Conservation (phyloP, 768 basidiomycete species). For the Suillus bovinus region DNA sequence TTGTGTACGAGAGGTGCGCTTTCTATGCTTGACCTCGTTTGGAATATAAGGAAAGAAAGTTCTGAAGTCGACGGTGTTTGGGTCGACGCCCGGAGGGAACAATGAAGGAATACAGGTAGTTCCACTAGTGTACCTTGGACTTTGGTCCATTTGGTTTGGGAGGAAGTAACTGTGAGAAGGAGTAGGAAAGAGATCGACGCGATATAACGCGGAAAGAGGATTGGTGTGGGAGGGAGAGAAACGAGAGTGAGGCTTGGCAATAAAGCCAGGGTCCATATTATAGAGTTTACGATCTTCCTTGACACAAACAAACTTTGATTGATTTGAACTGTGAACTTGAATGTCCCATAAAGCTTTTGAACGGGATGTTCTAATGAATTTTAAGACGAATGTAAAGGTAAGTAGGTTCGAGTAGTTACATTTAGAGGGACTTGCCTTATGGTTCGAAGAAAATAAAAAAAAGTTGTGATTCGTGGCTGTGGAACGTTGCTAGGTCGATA, state of each 20-base stretch:
- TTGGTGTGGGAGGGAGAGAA: constrained; percentile 35
- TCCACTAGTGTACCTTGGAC: constrained; percentile 27
- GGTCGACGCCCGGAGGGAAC: constrained; percentile 58
- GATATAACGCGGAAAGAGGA: constrained; percentile 24
- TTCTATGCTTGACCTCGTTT: constrained; percentile 92
- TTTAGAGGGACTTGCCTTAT: not conserved
- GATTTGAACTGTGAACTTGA: not conserved
- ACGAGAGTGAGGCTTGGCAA: constrained; percentile 37
- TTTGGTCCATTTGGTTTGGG: constrained; percentile 31
- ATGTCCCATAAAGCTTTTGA: not conserved
- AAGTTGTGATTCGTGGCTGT: constrained; percentile 1
- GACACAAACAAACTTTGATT: constrained; percentile 3
- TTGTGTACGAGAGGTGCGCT: constrained; percentile 86
- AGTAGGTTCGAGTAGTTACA: not conserved
- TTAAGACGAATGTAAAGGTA: not conserved
- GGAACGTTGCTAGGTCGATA: constrained; percentile 5
- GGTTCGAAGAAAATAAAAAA: not conserved
- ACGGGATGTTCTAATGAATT: not conserved
- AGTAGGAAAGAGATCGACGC: constrained; percentile 17
- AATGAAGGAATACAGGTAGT: constrained; percentile 46
- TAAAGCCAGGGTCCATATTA: constrained; percentile 31
- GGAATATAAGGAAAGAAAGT: constrained; percentile 88
- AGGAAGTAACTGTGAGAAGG: constrained; percentile 19
- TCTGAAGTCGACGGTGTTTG: constrained; percentile 69
- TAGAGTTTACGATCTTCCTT: constrained; percentile 2